Conservation (phyloP, 345 rosid genomes). For the Syzygium aqueum region DNA sequence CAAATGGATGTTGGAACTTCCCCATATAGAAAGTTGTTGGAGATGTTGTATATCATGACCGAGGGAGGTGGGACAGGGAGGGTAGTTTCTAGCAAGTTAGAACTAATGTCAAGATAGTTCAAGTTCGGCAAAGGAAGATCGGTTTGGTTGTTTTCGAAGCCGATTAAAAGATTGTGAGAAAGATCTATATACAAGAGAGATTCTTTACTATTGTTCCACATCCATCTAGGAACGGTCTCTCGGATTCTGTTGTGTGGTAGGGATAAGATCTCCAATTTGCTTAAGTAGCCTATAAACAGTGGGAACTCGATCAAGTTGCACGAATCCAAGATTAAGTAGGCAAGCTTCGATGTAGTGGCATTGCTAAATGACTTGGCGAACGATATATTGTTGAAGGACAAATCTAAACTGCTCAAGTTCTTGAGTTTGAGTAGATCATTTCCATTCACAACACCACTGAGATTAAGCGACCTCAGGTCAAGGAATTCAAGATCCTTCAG, state of each 20-base stretch:
- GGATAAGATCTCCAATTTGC: fast-evolving
- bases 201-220: not conserved
- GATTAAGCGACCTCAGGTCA: not conserved
- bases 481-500: not conserved
- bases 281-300: not conserved
- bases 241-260: not conserved
- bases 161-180: not conserved
- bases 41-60: not conserved
- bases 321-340: not conserved
- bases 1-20: not conserved
- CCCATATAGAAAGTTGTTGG: not conserved
- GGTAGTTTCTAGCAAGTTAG: not conserved
- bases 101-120: not conserved
- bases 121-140: not conserved
- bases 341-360: not conserved
- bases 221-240: not conserved
- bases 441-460: fast-evolving
- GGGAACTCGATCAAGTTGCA: not conserved
- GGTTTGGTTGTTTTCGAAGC: not conserved
- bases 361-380: not conserved
- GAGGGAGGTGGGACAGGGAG: not conserved
- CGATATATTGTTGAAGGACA: not conserved
- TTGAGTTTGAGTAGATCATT: not conserved
- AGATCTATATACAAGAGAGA: not conserved
- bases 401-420: not conserved